Conservation (phyloP, 2,329 filamentous ascomycete genomes). For the Podosphaera xanthii region DNA sequence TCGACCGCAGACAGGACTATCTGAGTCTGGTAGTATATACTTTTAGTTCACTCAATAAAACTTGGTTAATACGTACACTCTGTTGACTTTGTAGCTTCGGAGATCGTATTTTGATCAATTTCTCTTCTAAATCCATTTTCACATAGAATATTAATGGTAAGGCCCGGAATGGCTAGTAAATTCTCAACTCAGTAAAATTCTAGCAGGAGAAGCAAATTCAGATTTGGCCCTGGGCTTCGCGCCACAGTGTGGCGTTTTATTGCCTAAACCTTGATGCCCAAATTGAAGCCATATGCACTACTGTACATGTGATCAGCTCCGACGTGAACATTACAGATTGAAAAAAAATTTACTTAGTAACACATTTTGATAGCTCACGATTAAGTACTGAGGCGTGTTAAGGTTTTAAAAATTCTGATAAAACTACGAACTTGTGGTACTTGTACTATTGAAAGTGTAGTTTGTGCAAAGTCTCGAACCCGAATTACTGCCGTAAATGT, state of each 20-base stretch:
- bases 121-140: slow-evolving; percentile 53
- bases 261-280: too few species aligned
- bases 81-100: slow-evolving; percentile 91
- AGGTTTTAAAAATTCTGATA: too few species aligned
- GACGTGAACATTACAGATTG: too few species aligned
- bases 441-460: too few species aligned
- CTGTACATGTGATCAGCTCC: too few species aligned
- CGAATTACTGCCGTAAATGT: too few species aligned
- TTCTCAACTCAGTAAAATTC: slow-evolving; percentile 4
- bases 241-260: slow-evolving; percentile 5
- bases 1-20: slow-evolving; percentile 81
- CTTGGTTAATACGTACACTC: slow-evolving; percentile 16
- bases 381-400: too few species aligned
- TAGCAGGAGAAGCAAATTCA: background rate
- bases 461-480: too few species aligned
- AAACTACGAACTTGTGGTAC: too few species aligned
- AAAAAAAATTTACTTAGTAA: too few species aligned
- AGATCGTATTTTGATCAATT: slow-evolving; percentile 90
- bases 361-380: too few species aligned
- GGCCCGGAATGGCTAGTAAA: background rate
- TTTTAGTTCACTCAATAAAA: slow-evolving; percentile 2
- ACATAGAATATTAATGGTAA: background rate
- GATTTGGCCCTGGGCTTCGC: slow-evolving; percentile 6
- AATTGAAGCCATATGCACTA: too few species aligned
- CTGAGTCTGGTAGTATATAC: slow-evolving; percentile 33